Conservation (phyloP, 2,329 filamentous ascomycete species). For the Aspergillus terreus region DNA sequence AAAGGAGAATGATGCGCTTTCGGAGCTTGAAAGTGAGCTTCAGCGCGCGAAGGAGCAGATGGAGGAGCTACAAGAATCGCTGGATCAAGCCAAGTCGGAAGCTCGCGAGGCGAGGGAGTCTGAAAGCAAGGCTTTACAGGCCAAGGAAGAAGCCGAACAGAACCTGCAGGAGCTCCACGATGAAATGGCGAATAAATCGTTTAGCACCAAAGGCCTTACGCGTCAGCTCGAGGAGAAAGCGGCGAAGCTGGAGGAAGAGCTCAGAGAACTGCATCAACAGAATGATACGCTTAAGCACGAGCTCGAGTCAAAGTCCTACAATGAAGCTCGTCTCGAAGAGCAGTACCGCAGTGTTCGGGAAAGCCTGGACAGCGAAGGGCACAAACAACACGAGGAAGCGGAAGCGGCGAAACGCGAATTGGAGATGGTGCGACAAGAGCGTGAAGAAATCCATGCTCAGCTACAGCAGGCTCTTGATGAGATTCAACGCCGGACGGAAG, state of each 20-base stretch:
- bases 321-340: conserved; percentile 49
- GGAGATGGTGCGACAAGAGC: conserved; percentile 45
- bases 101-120: conserved; percentile 42
- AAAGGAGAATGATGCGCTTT: conserved; percentile 40
- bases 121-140: conserved; percentile 49
- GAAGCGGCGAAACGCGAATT: conserved; percentile 42
- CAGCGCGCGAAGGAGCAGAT: conserved; percentile 43
- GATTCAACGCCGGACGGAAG: conserved; percentile 53
- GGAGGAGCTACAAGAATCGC: conserved; percentile 41
- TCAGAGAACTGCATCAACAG: conserved; percentile 51
- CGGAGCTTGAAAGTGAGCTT: conserved; percentile 49
- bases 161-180: conserved; percentile 64
- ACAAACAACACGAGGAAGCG: conserved; percentile 41
- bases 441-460: conserved; percentile 40
- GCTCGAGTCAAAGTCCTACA: conserved; percentile 41
- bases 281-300: conserved; percentile 42
- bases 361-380: conserved; percentile 35
- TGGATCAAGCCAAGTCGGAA: conserved; percentile 36
- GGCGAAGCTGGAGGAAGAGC: conserved; percentile 62
- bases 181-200: conserved; percentile 74
- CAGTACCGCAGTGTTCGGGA: conserved; percentile 40
- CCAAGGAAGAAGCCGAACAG: conserved; percentile 49
- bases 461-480: conserved; percentile 59
- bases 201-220: conserved; percentile 69
- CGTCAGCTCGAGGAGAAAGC: conserved; percentile 72